Evolutionary conservation across 2,329 filamentous ascomycete species (phyloP), one percentile per base, ranked within the genome.

Genomic region (Bipolaris bicolor): DNA sequence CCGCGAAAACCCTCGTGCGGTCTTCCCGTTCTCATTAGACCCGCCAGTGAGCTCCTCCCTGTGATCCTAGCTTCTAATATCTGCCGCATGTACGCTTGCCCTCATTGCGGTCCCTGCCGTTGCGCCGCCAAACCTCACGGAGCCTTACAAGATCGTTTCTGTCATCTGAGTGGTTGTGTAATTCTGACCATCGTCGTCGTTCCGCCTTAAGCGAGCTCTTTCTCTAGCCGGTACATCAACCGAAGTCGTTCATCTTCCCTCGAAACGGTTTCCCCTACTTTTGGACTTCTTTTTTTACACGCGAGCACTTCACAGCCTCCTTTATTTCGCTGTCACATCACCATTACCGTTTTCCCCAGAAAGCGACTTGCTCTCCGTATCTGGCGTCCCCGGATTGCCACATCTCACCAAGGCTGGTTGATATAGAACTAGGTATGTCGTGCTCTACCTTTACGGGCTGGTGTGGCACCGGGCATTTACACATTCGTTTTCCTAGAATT

Each of bases 121-220:
- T 70, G 62, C 60, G 64, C 69, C 67, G 65, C 68, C 69, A 60
- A 63, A 51, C 63, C 63, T 69, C 66, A 70, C 72, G 70, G 70
- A 68, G 67, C 67, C 64, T 70, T 53, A 62, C 63, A 56, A 59
- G 10, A 53, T 59, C 63, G 60, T 61, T 68, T 71, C 65, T 67
- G 64, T 61, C 50, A 57, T 65, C 61, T 74, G 58, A 75, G 61
- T 77, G 72, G 73, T 66, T 67, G 68, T 68, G 57, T 62, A 67
- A 60, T 68, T 67, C 61, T 71, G 68, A 71, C 66, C 68, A 70
- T 71, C 72, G 68, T 68, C 70, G 69, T 73, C 67, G 62, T 72
- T 67, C 72, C 72, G 71, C 66, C 71, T 63, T 70, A 75, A 76
- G 73, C 74, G 72, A 76, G 66, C 67, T 64, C 60, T 63, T 65